A percentile compares a stretch with the other conserved stretches of the same genome.
These are phyloP conservation scores for Mediolabrus comicus DNA, from an alignment of 108 stramenopile genomes.

Conservation along the genomic window DNA sequence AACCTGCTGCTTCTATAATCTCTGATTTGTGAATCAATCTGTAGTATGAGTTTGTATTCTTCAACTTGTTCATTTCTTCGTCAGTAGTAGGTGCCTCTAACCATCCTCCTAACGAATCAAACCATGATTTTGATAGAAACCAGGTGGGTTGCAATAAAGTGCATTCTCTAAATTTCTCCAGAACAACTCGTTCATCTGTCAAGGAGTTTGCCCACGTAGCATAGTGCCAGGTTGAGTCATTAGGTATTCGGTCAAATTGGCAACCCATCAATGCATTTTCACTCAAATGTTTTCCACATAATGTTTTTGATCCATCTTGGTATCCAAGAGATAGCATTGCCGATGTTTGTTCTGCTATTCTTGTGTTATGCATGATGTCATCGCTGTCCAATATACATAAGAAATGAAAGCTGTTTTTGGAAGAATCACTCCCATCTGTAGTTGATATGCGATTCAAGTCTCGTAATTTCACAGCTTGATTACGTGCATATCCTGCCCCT, in stretches of 20 bases:
- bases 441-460: background rate
- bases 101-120: constrained; percentile 75
- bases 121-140: constrained; percentile 62
- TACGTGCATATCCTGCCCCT: constrained; percentile 84
- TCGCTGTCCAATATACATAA: constrained; percentile 82
- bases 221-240: constrained; percentile 89
- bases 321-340: constrained; percentile 50
- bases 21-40: constrained; percentile 53
- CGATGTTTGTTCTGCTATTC: constrained; percentile 68
- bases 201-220: constrained; percentile 84
- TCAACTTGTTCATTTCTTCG: constrained; percentile 1
- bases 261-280: constrained; percentile 70
- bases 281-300: constrained; percentile 24
- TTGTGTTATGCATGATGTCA: constrained; percentile 74
- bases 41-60: constrained; percentile 7
- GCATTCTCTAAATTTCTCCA: constrained; percentile 86
- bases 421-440: background rate
- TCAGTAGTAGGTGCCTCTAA: constrained; percentile 52
- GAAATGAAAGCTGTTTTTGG: constrained; percentile 35
- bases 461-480: constrained; percentile 66
- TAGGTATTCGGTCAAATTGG: constrained; percentile 77
- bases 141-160: constrained; percentile 92
- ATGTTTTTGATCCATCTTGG: background rate
- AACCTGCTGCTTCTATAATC: background rate
- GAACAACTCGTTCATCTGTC: constrained; percentile 62